Conservation (phyloP, 2,329 filamentous ascomycete genomes). For the Aotearoamyces nothofagi region DNA sequence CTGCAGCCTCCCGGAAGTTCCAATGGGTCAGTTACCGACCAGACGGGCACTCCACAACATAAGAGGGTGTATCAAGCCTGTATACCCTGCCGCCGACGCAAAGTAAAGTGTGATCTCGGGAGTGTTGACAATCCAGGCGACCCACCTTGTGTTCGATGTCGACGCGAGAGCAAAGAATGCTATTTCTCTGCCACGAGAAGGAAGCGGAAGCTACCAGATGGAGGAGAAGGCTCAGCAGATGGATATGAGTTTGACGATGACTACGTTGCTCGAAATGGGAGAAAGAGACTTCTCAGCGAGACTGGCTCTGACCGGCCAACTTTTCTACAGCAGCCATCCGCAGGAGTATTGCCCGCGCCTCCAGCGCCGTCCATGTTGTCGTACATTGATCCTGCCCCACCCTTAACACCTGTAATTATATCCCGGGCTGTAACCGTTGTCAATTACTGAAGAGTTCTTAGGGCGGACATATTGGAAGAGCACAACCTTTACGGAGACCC, state of each 20-base stretch:
- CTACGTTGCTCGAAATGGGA: conserved; percentile 57
- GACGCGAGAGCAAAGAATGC: conserved; percentile 90
- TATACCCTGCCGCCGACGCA: conserved; percentile 37
- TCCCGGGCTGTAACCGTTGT: too few relatives aligned
- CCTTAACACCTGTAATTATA: conserved; percentile 51
- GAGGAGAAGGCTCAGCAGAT: conserved; percentile 30
- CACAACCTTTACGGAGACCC: conserved; percentile 51
- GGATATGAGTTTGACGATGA: conserved; percentile 30
- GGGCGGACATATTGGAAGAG: conserved; percentile 49
- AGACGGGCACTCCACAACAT: conserved; percentile 11
- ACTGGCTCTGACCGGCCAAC: conserved; percentile 27
- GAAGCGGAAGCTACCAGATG: conserved; percentile 66
- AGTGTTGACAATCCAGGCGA: conserved; percentile 89
- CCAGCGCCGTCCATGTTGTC: neutral
- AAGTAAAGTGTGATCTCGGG: conserved; percentile 40
- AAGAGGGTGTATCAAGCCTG: conserved; percentile 26
- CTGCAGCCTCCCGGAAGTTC: conserved; percentile 7
- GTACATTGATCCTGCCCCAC: conserved; percentile 17
- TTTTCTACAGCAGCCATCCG: conserved; percentile 12
- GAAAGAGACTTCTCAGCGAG: conserved; percentile 45
- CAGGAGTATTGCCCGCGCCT: conserved; percentile 19
- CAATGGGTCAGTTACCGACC: conserved; percentile 8
- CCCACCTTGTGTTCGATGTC: conserved; percentile 85
- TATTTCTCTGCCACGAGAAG: conserved; percentile 90
- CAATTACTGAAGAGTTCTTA: too few relatives aligned